phyloP scores from a whole-genome alignment of 352 stramenopile genomes.

The Phytopythium chamaehyphon region DNA sequence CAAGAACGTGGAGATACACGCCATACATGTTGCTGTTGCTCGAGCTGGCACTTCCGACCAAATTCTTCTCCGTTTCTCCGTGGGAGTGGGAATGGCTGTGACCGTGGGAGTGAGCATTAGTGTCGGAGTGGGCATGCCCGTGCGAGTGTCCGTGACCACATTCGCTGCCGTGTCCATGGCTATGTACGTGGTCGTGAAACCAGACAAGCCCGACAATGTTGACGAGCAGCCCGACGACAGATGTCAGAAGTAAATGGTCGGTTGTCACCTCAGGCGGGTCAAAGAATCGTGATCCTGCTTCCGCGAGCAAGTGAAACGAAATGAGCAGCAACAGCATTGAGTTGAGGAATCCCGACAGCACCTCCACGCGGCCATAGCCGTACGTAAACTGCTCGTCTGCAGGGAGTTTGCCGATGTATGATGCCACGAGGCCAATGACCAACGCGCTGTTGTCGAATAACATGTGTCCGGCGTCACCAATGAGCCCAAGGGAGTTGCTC shows the following conservation, averaged over 20 bases:
- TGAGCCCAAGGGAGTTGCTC: conserved; percentile 83
- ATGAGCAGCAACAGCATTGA: conserved; percentile 82
- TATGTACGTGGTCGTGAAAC: conserved; percentile 88
- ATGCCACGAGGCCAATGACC: conserved; percentile 79
- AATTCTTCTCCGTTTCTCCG: conserved; percentile 32
- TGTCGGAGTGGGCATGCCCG: conserved; percentile 44
- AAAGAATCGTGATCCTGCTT: conserved; percentile 70
- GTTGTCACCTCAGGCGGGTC: conserved; percentile 75
- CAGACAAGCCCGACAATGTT: conserved; percentile 89
- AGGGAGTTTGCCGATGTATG: conserved; percentile 76
- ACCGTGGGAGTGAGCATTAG: conserved; percentile 17
- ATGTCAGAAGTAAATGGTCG: conserved; percentile 85
- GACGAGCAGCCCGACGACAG: conserved; percentile 69
- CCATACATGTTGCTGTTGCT: conserved; percentile 90
- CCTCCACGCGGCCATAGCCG: conserved; percentile 83
- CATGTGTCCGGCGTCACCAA: conserved; percentile 88
- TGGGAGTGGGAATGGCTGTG: conserved; percentile 50
- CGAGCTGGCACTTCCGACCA: conserved; percentile 8
- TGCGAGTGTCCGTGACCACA: conserved; percentile 45
- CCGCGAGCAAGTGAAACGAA: conserved; percentile 76
- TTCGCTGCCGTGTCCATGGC: conserved; percentile 51
- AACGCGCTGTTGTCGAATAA: conserved; percentile 85
- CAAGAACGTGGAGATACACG: conserved; percentile 88
- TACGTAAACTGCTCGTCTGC: conserved; percentile 76
- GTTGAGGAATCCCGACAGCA: conserved; percentile 86